phyloP scores from a whole-genome alignment of 306 rosid species.

The Trifolium dubium region DNA sequence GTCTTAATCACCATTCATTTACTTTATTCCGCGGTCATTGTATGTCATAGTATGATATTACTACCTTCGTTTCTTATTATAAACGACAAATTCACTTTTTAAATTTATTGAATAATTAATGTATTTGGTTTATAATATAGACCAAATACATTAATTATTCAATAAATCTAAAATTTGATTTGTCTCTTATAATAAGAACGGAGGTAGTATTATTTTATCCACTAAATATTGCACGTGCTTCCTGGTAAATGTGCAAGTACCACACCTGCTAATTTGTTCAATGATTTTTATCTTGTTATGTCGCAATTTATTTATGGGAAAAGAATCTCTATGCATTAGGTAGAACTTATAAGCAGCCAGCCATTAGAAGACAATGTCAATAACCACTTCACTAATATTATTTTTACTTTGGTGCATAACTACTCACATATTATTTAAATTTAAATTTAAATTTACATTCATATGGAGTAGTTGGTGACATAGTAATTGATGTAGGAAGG shows the following conservation, averaged over 20 bases:
- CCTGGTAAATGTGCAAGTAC: conserved; percentile 6
- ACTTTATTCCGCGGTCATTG: not conserved
- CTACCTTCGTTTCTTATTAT: too few relatives aligned
- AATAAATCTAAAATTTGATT: too few relatives aligned
- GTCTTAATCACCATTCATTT: too few relatives aligned
- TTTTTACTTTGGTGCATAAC: not conserved
- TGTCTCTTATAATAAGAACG: too few relatives aligned
- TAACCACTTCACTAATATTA: conserved; percentile 40
- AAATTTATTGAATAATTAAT: too few relatives aligned
- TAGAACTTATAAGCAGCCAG: conserved; percentile 26
- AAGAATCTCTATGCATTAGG: conserved; percentile 52
- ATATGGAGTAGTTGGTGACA: conserved; percentile 31
- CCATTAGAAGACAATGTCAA: conserved; percentile 35
- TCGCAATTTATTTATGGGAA: conserved; percentile 23
- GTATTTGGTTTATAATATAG: too few relatives aligned
- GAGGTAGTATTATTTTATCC: not conserved
- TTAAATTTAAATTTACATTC: not conserved
- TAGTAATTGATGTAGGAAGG: too few relatives aligned
- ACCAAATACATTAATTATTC: too few relatives aligned
- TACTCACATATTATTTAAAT: not conserved
- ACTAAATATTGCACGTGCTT: not conserved
- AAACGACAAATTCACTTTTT: too few relatives aligned
- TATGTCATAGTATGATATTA: too few relatives aligned
- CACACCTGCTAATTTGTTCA: conserved; percentile 31
- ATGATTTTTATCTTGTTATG: conserved; percentile 1